Percentiles rank a stretch among this genome's conserved stretches.
Evolutionary conservation across 2,329 filamentous ascomycete species (phyloP).

Genomic region (Cryphonectria naterciae): DNA sequence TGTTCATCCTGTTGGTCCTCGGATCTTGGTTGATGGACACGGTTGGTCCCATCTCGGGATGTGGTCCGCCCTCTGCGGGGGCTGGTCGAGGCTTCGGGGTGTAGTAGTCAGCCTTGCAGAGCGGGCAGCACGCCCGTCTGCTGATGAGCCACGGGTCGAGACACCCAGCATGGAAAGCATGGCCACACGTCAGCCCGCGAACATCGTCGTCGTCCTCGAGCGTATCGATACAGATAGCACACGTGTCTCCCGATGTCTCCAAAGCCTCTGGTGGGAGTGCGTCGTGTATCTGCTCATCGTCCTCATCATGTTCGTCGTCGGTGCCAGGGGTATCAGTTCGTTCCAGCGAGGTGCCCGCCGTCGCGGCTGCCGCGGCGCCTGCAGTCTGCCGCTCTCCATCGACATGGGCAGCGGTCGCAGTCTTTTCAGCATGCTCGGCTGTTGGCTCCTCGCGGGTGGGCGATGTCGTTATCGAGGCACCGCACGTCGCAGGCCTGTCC

Average conservation of each 20-base stretch:
- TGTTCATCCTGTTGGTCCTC: slow-evolving; percentile 49
- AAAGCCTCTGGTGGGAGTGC: slow-evolving; percentile 82
- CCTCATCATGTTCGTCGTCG: slow-evolving; percentile 60
- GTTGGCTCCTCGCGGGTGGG: slow-evolving; percentile 26
- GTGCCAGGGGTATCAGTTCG: slow-evolving; percentile 22
- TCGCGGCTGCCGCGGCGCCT: slow-evolving; percentile 29
- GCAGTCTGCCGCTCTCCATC: neutral
- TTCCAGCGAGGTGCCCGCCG: slow-evolving; percentile 22
- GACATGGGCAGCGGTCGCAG: neutral
- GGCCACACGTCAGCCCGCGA: slow-evolving; percentile 91
- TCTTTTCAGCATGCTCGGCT: slow-evolving; percentile 25
- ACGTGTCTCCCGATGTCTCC: slow-evolving; percentile 84
- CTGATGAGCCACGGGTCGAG: slow-evolving; percentile 97
- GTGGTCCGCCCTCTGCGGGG: slow-evolving; percentile 46
- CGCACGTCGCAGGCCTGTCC: slow-evolving; percentile 41
- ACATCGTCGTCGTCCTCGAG: slow-evolving; percentile 96
- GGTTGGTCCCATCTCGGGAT: slow-evolving; percentile 38
- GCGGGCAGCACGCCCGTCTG: slow-evolving; percentile 89
- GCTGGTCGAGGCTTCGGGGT: slow-evolving; percentile 81
- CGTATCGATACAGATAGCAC: slow-evolving; percentile 93
- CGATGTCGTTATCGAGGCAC: slow-evolving; percentile 37
- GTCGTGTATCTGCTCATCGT: slow-evolving; percentile 81
- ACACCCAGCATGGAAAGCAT: slow-evolving; percentile 95
- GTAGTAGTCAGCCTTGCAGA: slow-evolving; percentile 98
- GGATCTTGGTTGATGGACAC: slow-evolving; percentile 35